phyloP scores from a whole-genome alignment of 768 basidiomycete species.

The Amanita thiersii region DNA sequence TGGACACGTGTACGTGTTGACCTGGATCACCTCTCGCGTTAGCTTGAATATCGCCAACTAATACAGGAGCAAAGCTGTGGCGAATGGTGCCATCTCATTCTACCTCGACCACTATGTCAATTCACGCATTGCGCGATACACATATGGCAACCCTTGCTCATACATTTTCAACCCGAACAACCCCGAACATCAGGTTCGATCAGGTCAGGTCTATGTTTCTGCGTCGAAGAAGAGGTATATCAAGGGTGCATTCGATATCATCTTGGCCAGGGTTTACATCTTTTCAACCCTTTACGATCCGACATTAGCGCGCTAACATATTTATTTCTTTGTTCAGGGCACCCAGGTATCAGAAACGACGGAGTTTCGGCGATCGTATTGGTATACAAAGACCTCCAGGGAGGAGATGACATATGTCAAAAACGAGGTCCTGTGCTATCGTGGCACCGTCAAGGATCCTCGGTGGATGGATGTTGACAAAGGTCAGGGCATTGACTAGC shows the following conservation, averaged over 20 bases:
- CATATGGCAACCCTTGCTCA: slow-evolving; percentile 10
- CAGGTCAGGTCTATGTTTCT: background rate
- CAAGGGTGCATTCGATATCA: slow-evolving; percentile 15
- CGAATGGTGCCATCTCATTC: slow-evolving; percentile 15
- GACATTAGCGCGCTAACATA: background rate
- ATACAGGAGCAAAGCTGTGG: slow-evolving; percentile 14
- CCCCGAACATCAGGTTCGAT: slow-evolving; percentile 10
- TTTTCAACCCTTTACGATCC: background rate
- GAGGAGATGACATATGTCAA: slow-evolving; percentile 8
- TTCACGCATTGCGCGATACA: slow-evolving; percentile 11
- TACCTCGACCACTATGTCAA: slow-evolving; percentile 13
- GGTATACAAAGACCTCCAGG: background rate
- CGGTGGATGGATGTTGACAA: slow-evolving; percentile 19
- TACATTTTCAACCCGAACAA: slow-evolving; percentile 11
- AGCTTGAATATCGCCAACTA: background rate
- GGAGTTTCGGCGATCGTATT: slow-evolving; percentile 17
- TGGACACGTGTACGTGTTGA: slow-evolving; percentile 35
- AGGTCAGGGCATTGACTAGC: slow-evolving; percentile 9
- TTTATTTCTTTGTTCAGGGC: slow-evolving; percentile 21
- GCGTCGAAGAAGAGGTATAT: slow-evolving; percentile 11
- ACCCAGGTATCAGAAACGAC: slow-evolving; percentile 21
- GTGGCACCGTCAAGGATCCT: slow-evolving; percentile 13
- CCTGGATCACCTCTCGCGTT: background rate
- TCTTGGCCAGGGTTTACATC: slow-evolving; percentile 16
- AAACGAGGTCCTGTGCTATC: slow-evolving; percentile 16